phyloP scores from a whole-genome alignment of 1,284 basidiomycete genomes.

The Moesziomyces globuligerus region DNA sequence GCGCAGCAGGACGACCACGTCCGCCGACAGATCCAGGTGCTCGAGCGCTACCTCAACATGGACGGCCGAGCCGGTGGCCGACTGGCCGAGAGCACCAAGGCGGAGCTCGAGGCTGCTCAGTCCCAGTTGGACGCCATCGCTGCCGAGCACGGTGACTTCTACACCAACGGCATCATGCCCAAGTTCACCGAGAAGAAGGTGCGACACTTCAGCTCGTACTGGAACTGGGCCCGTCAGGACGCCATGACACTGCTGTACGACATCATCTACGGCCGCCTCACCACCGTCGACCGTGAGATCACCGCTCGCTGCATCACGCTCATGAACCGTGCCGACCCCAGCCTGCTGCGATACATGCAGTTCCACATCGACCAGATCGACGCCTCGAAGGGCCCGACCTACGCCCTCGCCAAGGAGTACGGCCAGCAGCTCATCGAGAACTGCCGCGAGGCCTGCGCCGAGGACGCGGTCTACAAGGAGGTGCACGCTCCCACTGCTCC shows the following conservation, averaged over 20 bases:
- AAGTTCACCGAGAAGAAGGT: slow-evolving; percentile 94
- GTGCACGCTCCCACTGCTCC: slow-evolving; percentile 82
- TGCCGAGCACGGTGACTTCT: slow-evolving; percentile 89
- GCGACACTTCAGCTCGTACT: slow-evolving; percentile 95
- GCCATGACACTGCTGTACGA: slow-evolving; percentile 90
- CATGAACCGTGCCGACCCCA: slow-evolving; percentile 89
- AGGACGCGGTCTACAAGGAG: slow-evolving; percentile 86
- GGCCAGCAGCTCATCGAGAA: slow-evolving; percentile 96
- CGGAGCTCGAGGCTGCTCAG: slow-evolving; percentile 78
- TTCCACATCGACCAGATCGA: slow-evolving; percentile 89
- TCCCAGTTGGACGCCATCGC: slow-evolving; percentile 85
- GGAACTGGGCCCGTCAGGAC: slow-evolving; percentile 99
- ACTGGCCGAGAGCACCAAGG: slow-evolving; percentile 85
- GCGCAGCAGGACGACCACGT: slow-evolving; percentile 91
- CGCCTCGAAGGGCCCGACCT: slow-evolving; percentile 81
- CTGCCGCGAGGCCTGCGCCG: slow-evolving; percentile 82
- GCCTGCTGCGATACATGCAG: slow-evolving; percentile 81
- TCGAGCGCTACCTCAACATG: slow-evolving; percentile 93
- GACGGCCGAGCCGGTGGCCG: slow-evolving; percentile 92
- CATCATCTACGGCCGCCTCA: slow-evolving; percentile 80
- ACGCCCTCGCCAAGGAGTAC: slow-evolving; percentile 93
- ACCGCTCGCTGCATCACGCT: slow-evolving; percentile 85
- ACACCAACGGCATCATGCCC: slow-evolving; percentile 93
- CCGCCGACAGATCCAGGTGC: slow-evolving; percentile 90
- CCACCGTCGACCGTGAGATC: slow-evolving; percentile 79